Evolutionary conservation across 83 land plant genomes (phyloP).

Genomic region (Thuja plicata): DNA sequence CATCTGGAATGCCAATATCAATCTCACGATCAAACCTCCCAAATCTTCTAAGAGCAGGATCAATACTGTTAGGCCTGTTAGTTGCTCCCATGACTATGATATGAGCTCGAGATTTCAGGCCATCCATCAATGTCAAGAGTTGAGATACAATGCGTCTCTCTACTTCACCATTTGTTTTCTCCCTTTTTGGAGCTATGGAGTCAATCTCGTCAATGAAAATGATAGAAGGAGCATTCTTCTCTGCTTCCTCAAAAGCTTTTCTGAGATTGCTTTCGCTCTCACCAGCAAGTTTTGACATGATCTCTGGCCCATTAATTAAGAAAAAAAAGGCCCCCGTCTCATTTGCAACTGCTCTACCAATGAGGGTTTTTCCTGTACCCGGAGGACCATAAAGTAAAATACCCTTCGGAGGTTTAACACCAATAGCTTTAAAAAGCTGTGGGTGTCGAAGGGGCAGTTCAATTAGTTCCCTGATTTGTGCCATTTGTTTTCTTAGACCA

Average conservation of each 20-base stretch:
- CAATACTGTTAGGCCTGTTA: too few species aligned
- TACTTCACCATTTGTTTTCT: too few species aligned
- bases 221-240: slow-evolving; percentile 28
- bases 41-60: too few species aligned
- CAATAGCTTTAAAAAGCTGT: slow-evolving; percentile 62
- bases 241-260: slow-evolving; percentile 49
- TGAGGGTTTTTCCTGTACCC: slow-evolving; percentile 53
- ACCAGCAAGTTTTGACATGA: slow-evolving; percentile 61
- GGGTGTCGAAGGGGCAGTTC: slow-evolving; percentile 71
- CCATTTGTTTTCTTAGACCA: slow-evolving; percentile 68
- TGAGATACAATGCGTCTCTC: too few species aligned
- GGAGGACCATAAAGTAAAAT: slow-evolving; percentile 65
- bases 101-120: too few species aligned
- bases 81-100: too few species aligned
- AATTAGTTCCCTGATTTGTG: slow-evolving; percentile 58
- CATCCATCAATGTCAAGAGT: too few species aligned
- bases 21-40: too few species aligned
- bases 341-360: slow-evolving; percentile 71
- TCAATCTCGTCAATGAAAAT: slow-evolving; percentile 47
- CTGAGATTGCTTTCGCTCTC: slow-evolving; percentile 64
- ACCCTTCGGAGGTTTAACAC: slow-evolving; percentile 74
- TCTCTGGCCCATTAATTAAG: slow-evolving; percentile 49
- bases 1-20: too few species aligned
- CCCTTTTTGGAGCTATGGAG: slow-evolving; percentile 67
- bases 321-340: slow-evolving; percentile 74